Percentiles rank a stretch among this genome's conserved stretches.
Evolutionary conservation across 2,329 filamentous ascomycete genomes (phyloP).

Genomic region (Alternaria sp.): DNA sequence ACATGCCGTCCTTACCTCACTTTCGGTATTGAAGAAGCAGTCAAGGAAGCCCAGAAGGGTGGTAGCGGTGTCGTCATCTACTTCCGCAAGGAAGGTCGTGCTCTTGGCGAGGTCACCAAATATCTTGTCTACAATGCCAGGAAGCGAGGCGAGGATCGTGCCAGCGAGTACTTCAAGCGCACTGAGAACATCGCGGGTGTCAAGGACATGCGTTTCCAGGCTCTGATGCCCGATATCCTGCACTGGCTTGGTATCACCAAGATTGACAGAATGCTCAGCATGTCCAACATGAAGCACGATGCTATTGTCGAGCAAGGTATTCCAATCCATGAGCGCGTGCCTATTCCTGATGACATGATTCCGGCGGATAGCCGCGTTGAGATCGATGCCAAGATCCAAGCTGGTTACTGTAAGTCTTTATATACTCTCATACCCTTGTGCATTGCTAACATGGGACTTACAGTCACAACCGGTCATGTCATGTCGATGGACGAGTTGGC

Average conservation of each 20-base stretch:
- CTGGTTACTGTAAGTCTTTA: slow-evolving; percentile 72
- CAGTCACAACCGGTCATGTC: slow-evolving; percentile 84
- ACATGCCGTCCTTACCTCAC: slow-evolving; percentile 95
- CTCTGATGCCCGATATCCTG: slow-evolving; percentile 95
- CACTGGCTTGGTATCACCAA: slow-evolving; percentile 99
- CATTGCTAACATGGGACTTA: slow-evolving; percentile 30
- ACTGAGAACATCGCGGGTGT: slow-evolving; percentile 99
- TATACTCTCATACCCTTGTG: neutral
- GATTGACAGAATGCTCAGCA: slow-evolving; percentile 97
- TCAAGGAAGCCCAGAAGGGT: slow-evolving; percentile 94
- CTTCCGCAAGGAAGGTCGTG: slow-evolving; percentile 96
- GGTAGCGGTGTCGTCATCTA: slow-evolving; percentile 97
- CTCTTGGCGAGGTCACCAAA: slow-evolving; percentile 94
- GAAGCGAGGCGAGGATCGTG: slow-evolving; percentile 78
- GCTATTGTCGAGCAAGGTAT: slow-evolving; percentile 86
- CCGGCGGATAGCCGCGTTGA: slow-evolving; percentile 96
- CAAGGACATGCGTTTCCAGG: slow-evolving; percentile 96
- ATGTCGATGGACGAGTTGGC: slow-evolving; percentile 87
- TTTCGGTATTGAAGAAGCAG: slow-evolving; percentile 96
- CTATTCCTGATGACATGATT: slow-evolving; percentile 92
- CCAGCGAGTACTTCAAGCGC: slow-evolving; percentile 93
- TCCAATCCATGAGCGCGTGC: slow-evolving; percentile 87
- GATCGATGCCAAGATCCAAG: slow-evolving; percentile 98
- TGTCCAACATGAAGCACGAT: slow-evolving; percentile 98
- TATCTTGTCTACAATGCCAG: slow-evolving; percentile 80